Base-by-base conservation (phyloP, 1,284 basidiomycete species). In the Inonotus obliquus region DNA sequence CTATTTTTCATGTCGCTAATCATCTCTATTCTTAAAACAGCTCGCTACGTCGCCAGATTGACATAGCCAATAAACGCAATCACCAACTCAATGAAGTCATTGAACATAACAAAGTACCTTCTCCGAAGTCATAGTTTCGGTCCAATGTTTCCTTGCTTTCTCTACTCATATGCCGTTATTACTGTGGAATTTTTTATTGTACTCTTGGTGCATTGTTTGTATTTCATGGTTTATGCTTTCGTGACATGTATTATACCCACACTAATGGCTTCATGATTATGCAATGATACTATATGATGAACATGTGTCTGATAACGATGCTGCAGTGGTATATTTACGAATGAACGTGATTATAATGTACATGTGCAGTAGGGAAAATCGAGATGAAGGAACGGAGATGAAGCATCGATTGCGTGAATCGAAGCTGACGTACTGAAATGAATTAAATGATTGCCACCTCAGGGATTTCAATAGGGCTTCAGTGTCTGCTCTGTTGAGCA, bases 41-140 rank as follows among this genome's bases (percentile, higher is more conserved):
- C 78, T 82, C 77, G 61, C 73, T 88, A 6, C 86, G 89, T 65
- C 77, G 85, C 48, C 89, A 91, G 67, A 76, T 86, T 29, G 89
- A 91, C 39, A 71, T 86, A 14, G 87, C 87, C 14, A 81, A 84
- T 68, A 89, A 85, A 70, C 82, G 88, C 37, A 87, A 78, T 65
- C 76, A 76, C 44, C 88, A 88, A 65, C 76, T 91, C 10, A 79
- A 80, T 48, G 84, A 85, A n/a, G 81, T 91, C 53, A 76, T 87
- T 0, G 87, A 87, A 38, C 69, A 69, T 32, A 77, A 77, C 63
- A 79, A 81, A 68, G 57, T 62, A 59, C 10, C 66, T 21, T 63
- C 62, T 29, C 56, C 61, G 14, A 59, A 25, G 41, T 32, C 48
- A 39, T 63, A 41, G 59, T 49, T 52, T 14, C 13, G 25, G 7